phyloP scores from a whole-genome alignment of 2,329 filamentous ascomycete genomes.

The Magnaporthiopsis poae region DNA sequence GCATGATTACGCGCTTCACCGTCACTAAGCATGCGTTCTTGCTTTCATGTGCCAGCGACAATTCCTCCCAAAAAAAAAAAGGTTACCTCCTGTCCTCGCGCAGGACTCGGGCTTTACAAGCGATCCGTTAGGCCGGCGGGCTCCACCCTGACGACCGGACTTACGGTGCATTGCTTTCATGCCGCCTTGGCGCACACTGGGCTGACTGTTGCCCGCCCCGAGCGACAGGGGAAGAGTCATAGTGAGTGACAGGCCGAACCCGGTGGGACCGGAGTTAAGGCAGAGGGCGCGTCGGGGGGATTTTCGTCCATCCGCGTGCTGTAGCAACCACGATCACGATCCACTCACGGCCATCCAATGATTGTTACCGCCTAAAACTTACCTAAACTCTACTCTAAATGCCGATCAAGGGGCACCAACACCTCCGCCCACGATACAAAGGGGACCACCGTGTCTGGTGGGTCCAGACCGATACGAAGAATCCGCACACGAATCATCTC shows the following conservation, averaged over 20 bases:
- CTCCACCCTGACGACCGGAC: background rate
- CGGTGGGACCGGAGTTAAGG: background rate
- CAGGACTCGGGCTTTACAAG: background rate
- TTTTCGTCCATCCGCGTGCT: background rate
- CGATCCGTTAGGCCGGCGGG: background rate
- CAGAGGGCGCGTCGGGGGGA: too few species aligned
- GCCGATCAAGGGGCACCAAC: background rate
- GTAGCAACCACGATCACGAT: background rate
- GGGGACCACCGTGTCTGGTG: too few species aligned
- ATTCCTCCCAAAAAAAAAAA: conserved; percentile 15
- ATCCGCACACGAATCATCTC: background rate
- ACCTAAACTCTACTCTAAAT: background rate
- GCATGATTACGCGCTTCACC: conserved; percentile 14
- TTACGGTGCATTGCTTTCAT: background rate
- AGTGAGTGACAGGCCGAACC: background rate
- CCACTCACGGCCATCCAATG: background rate
- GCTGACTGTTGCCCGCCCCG: background rate
- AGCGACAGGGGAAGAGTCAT: background rate
- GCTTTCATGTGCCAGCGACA: conserved; percentile 15
- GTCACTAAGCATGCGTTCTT: conserved; percentile 24
- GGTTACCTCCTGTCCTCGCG: background rate
- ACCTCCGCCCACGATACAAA: background rate
- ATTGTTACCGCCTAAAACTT: background rate
- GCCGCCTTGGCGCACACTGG: background rate
- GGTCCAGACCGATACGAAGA: background rate